Percentiles rank a stretch among this genome's conserved stretches.
These are phyloP conservation scores for Serpula lacrymans DNA, from an alignment of 768 basidiomycete species.

Conservation along the genomic window DNA sequence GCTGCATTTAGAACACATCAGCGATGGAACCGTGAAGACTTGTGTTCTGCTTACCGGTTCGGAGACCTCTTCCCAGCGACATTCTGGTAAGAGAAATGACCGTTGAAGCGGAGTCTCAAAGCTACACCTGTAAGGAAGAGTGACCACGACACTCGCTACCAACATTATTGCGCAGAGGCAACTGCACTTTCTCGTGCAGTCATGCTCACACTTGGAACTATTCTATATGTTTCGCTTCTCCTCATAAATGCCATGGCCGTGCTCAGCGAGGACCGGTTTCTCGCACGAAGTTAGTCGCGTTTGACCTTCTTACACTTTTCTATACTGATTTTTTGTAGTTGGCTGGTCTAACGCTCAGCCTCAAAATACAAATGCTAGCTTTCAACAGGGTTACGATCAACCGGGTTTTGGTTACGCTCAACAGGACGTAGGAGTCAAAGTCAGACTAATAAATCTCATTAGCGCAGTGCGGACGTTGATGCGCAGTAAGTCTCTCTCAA, in stretches of 20 bases:
- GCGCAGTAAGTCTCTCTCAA: conserved; percentile 72
- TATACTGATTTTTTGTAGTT: conserved; percentile 45
- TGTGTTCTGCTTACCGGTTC: conserved; percentile 24
- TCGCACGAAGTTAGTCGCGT: conserved; percentile 73
- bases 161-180: conserved; percentile 6
- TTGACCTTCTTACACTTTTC: conserved; percentile 4
- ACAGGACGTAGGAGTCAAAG: conserved; percentile 72
- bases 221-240: conserved; percentile 84
- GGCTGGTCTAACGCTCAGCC: conserved; percentile 80
- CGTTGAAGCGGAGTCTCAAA: too few relatives aligned
- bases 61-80: conserved; percentile 21
- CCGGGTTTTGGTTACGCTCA: conserved; percentile 52
- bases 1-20: conserved; percentile 13
- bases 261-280: conserved; percentile 93
- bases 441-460: conserved; percentile 86
- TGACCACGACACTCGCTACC: conserved; percentile 10
- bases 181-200: conserved; percentile 13
- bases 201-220: conserved; percentile 63
- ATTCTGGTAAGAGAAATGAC: conserved; percentile 19
- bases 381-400: conserved; percentile 68
- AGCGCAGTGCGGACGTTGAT: conserved; percentile 94
- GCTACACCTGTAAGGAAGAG: conserved; percentile 19
- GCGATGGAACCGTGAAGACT: too few relatives aligned
- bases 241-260: conserved; percentile 94
- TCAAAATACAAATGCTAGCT: conserved; percentile 52